These are phyloP conservation scores for Pleurotus sapidus DNA, from an alignment of 768 basidiomycete species.

Conservation along the genomic window DNA sequence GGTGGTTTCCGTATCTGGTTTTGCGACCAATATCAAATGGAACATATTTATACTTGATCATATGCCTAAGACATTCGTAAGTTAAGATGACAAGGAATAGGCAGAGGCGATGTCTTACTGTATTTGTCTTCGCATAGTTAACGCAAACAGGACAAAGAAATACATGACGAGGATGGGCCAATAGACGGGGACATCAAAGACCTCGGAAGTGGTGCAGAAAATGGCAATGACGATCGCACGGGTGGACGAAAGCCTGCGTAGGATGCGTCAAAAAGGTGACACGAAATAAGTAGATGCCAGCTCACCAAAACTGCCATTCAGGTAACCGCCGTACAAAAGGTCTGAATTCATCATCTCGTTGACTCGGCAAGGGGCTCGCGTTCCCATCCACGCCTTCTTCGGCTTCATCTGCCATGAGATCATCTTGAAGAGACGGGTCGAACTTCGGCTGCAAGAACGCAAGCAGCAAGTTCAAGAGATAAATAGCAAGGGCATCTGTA, in stretches of 20 bases:
- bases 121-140: slow-evolving; percentile 96
- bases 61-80: slow-evolving; percentile 62
- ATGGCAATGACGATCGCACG: slow-evolving; percentile 84
- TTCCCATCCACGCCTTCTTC: slow-evolving; percentile 84
- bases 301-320: slow-evolving; percentile 95
- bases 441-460: slow-evolving; percentile 98
- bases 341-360: slow-evolving; percentile 90
- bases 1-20: slow-evolving; percentile 64
- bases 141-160: slow-evolving; percentile 90
- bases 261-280: neutral
- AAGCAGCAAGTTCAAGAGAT: slow-evolving; percentile 92
- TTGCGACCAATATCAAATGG: slow-evolving; percentile 97
- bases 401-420: slow-evolving; percentile 90
- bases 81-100: neutral
- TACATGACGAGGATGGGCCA: slow-evolving; percentile 99
- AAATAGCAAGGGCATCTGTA: slow-evolving; percentile 75
- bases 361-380: slow-evolving; percentile 56
- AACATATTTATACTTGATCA: slow-evolving; percentile 98
- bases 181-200: slow-evolving; percentile 96
- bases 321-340: slow-evolving; percentile 95
- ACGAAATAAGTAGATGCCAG: neutral
- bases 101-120: slow-evolving; percentile 59
- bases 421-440: slow-evolving; percentile 93
- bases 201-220: slow-evolving; percentile 74
- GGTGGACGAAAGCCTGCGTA: slow-evolving; percentile 83